Evolutionary conservation across 306 rosid species (phyloP).

Genomic region (Vigna radiata): DNA sequence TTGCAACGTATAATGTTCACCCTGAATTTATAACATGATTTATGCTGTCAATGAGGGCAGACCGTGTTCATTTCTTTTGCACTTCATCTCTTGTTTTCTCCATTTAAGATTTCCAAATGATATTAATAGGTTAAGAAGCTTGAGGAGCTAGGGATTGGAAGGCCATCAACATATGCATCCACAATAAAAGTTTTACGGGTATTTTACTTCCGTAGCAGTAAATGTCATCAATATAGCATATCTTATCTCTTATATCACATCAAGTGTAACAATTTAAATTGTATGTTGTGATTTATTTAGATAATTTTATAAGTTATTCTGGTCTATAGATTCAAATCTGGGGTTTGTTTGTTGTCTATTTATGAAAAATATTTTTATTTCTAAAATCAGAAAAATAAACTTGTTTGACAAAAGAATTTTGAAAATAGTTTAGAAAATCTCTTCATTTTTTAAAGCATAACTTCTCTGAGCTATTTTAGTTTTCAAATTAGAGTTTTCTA

Average conservation of each 20-base stretch:
- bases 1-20: conserved; percentile 7
- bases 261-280: conserved; percentile 9
- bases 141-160: conserved; percentile 99
- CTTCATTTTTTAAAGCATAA: not conserved
- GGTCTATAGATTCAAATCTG: conserved; percentile 14
- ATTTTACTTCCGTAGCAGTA: conserved; percentile 40
- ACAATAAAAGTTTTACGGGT: conserved; percentile 91
- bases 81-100: conserved; percentile 27
- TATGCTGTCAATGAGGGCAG: conserved; percentile 23
- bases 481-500: not conserved
- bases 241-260: conserved; percentile 10
- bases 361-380: not conserved
- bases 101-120: conserved; percentile 24
- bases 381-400: not conserved
- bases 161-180: conserved; percentile 95
- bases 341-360: not conserved
- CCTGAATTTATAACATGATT: conserved; percentile 24
- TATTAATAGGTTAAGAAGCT: conserved; percentile 81
- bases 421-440: not conserved
- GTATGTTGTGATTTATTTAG: conserved; percentile 14
- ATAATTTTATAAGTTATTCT: conserved; percentile 6
- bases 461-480: not conserved
- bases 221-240: not conserved
- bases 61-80: conserved; percentile 34
- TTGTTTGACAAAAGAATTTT: not conserved